These are phyloP conservation scores for Paramecium primaurelia DNA, from an alignment of 73 alveolate genomes.

Conservation along the genomic window DNA sequence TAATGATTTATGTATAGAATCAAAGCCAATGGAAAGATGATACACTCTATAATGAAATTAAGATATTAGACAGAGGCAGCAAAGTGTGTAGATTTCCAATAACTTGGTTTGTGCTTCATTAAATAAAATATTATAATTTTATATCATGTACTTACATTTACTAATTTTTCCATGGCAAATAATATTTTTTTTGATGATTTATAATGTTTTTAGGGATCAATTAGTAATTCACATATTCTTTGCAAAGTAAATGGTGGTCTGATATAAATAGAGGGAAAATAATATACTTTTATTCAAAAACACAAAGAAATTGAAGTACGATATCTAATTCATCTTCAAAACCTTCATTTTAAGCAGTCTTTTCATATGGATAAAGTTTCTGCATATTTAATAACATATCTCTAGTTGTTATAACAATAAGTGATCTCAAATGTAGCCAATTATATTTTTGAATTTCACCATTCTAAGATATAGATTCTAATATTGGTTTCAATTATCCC, in stretches of 20 bases:
- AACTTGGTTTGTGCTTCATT: neutral
- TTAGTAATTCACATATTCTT: conserved; percentile 11
- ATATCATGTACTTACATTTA: conserved; percentile 27
- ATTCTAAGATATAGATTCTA: neutral
- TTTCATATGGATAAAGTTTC: neutral
- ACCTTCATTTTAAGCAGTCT: neutral
- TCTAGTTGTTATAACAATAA: conserved; percentile 7
- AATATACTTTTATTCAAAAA: neutral
- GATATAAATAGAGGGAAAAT: neutral
- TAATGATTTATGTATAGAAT: neutral
- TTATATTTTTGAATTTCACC: neutral
- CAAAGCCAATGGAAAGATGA: neutral
- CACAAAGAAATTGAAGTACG: neutral
- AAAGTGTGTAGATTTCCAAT: conserved; percentile 21
- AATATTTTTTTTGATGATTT: neutral
- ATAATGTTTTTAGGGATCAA: conserved; percentile 19
- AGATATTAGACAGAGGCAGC: neutral
- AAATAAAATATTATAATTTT: neutral
- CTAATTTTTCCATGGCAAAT: conserved; percentile 35
- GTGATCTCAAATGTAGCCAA: conserved; percentile 19
- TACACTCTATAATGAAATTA: neutral
- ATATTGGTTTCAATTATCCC: neutral
- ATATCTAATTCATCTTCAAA: conserved; percentile 42
- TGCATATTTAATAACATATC: conserved; percentile 17
- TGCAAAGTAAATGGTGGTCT: conserved; percentile 37